Evolutionary conservation across 1,284 basidiomycete species (phyloP).

Genomic region (Porodaedalea pini): DNA sequence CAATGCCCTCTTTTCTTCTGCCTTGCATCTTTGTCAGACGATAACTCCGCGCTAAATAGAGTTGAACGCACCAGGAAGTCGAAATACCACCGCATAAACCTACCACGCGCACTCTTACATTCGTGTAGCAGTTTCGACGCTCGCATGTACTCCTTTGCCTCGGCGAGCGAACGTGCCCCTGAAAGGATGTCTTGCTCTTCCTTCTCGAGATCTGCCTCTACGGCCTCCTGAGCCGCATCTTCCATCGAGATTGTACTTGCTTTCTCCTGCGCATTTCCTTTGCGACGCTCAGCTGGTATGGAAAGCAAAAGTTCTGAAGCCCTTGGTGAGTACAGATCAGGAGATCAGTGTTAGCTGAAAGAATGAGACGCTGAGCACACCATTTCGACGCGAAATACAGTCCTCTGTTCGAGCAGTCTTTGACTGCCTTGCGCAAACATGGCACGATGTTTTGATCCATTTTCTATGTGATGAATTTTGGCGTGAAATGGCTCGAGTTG

Average conservation of each 20-base stretch:
- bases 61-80: slow-evolving; percentile 72
- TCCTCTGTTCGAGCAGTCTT: slow-evolving; percentile 52
- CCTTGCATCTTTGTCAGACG: slow-evolving; percentile 38
- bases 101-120: slow-evolving; percentile 67
- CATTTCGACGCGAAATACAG: slow-evolving; percentile 67
- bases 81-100: slow-evolving; percentile 79
- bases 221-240: slow-evolving; percentile 22
- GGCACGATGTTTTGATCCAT: slow-evolving; percentile 17
- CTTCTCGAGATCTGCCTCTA: slow-evolving; percentile 49
- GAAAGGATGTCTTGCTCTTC: slow-evolving; percentile 67
- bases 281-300: slow-evolving; percentile 43
- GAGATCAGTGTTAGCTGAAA: background rate
- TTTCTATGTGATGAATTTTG: too few species aligned
- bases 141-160: slow-evolving; percentile 77
- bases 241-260: slow-evolving; percentile 28
- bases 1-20: slow-evolving; percentile 60
- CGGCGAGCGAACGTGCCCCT: slow-evolving; percentile 74
- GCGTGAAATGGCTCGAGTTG: too few species aligned
- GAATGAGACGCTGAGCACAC: slow-evolving; percentile 38
- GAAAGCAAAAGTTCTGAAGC: slow-evolving; percentile 70
- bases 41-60: background rate
- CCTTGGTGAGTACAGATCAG: slow-evolving; percentile 38
- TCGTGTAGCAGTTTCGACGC: slow-evolving; percentile 62
- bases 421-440: slow-evolving; percentile 26
- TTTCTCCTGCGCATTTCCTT: slow-evolving; percentile 18